Base-by-base conservation (phyloP, 257 asterid species). In the Solanum neorickii region DNA sequence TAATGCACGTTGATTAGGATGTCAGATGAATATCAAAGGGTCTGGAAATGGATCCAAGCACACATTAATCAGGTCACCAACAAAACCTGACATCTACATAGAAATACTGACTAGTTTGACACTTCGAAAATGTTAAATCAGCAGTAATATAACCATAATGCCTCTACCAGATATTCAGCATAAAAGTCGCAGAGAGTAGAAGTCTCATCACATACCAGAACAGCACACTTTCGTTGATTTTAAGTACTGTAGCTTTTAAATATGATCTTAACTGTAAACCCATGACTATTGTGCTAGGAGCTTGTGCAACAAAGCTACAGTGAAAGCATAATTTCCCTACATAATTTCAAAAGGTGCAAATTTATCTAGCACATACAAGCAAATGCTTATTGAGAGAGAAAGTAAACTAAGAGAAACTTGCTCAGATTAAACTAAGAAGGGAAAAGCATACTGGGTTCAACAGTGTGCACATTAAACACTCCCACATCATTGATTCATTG, bases 391-490 rank as follows among this genome's bases (percentile, higher is more conserved):
- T 0, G 20, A 27, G 62, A 33, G 69, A 60, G 59, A 60, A 84
- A 77, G n/a, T 15, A 9, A 20, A 29, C 73, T 23, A 84, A 65
- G 42, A 9, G 15, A 86, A 39, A n/a, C 70, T 21, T 13, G 27
- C 29, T 41, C 84, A 87, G 25, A 60, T 46, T 46, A 80, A 11
- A 47, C 29, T 29, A 47, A 29, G 31, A 31, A 7, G 65, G 6
- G n/a, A 7, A 56, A 87, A 78, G 88, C 98, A 91, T 90, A 95
- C 99, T 16, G 95, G 94, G 86, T 97, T 97, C 90, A 97, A 88
- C 91, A 97, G 91, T 70, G 99, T 95, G 98, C 99, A 95, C 75
- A 89, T 82, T 39, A 87, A 69, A 86, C 99, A 95, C 86, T 92
- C 93, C 99, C 98, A 94, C 85, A 89, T 69, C 11, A 88, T 89